Percentiles rank a stretch among this genome's conserved stretches.
Conservation (phyloP, 164 flowering plant genomes). For the Houttuynia cordata region DNA sequence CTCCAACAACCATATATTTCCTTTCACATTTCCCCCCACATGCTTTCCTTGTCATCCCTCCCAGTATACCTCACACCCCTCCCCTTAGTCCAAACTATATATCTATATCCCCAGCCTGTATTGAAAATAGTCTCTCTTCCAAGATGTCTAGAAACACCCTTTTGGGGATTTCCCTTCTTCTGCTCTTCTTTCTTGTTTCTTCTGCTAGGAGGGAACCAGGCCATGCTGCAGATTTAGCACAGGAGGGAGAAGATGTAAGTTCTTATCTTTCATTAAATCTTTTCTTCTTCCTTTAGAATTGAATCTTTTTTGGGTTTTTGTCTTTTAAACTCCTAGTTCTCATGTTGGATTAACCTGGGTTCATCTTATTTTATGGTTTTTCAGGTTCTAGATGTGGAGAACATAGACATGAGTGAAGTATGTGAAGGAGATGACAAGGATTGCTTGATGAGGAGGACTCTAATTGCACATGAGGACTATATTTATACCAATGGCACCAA, state of each 20-base stretch:
- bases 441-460: constrained; percentile 32
- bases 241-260: constrained; percentile 1
- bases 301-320: neutral
- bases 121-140: neutral
- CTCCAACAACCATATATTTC: too few species aligned
- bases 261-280: too few species aligned
- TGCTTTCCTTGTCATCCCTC: too few species aligned
- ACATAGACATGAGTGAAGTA: constrained; percentile 1
- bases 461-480: constrained; percentile 31
- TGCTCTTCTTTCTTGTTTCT: constrained; percentile 11
- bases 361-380: neutral
- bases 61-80: too few species aligned
- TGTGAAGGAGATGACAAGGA: constrained; percentile 19
- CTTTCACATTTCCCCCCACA: too few species aligned
- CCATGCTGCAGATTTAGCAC: neutral
- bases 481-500: constrained; percentile 19
- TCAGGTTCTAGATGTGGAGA: constrained; percentile 4
- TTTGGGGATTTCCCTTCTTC: constrained; percentile 14
- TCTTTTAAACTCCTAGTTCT: neutral
- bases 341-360: neutral
- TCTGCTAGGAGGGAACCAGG: constrained; percentile 19
- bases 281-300: neutral
- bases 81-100: too few species aligned
- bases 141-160: constrained; percentile 14
- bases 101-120: too few species aligned